Evolutionary conservation across 2,329 filamentous ascomycete genomes (phyloP).

Genomic region (Colletotrichum karsti): DNA sequence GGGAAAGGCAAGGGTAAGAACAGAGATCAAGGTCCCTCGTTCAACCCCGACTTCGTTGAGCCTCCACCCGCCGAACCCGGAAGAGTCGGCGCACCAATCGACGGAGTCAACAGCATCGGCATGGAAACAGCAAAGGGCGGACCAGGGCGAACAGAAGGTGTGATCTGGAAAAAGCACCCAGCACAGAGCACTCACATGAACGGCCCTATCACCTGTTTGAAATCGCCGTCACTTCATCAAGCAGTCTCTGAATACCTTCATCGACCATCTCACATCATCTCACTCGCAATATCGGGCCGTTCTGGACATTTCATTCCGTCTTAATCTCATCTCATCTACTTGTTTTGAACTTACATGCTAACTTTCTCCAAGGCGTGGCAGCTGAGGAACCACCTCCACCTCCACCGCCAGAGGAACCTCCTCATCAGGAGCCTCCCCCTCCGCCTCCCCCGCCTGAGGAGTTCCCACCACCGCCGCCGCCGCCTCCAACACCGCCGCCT

Average conservation of each 20-base stretch:
- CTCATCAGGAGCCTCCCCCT: slow-evolving; percentile 1
- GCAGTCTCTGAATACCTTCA: background rate
- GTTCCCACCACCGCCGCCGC: background rate
- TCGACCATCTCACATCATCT: background rate
- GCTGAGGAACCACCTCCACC: slow-evolving; percentile 5
- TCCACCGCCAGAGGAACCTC: slow-evolving; percentile 5
- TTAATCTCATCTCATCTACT: background rate
- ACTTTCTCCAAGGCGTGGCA: background rate
- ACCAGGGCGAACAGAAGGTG: slow-evolving; percentile 4
- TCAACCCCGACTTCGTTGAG: background rate
- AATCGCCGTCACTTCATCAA: background rate
- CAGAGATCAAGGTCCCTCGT: background rate
- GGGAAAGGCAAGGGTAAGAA: background rate
- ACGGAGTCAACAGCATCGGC: background rate
- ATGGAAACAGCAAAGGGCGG: background rate
- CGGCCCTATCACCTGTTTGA: background rate
- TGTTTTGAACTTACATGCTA: background rate
- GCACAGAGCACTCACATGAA: background rate
- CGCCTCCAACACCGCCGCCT: background rate
- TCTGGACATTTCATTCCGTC: slow-evolving; percentile 11
- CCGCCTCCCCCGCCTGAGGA: background rate
- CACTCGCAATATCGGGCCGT: background rate
- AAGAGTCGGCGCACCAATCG: background rate
- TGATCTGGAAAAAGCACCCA: background rate
- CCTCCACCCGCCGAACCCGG: background rate